These are phyloP conservation scores for Aspergillus nidulans DNA, from an alignment of 495 filamentous ascomycete species.

Conservation along the genomic window DNA sequence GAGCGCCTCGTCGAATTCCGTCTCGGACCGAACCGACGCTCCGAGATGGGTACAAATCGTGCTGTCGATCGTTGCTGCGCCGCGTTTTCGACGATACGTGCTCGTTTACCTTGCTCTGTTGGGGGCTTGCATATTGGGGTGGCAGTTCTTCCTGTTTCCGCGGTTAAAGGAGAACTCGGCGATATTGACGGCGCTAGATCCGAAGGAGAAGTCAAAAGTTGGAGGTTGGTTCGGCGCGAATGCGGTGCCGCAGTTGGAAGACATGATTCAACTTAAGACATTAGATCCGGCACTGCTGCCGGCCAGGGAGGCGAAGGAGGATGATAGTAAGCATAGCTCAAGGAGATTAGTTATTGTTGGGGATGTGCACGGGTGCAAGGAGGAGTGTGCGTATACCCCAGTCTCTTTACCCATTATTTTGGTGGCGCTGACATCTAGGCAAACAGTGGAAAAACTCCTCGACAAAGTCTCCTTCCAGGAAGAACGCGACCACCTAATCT, in stretches of 20 bases:
- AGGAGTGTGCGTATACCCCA: slow-evolving; percentile 45
- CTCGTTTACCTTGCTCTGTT: slow-evolving; percentile 40
- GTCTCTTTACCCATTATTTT: background rate
- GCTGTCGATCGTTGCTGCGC: slow-evolving; percentile 35
- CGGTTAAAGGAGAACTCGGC: slow-evolving; percentile 33
- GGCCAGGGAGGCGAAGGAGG: background rate
- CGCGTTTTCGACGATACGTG: slow-evolving; percentile 45
- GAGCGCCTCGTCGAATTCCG: slow-evolving; percentile 14
- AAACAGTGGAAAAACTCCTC: slow-evolving; percentile 59
- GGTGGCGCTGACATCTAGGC: slow-evolving; percentile 4
- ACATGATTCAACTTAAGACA: slow-evolving; percentile 35
- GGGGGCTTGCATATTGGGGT: slow-evolving; percentile 32
- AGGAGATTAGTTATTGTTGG: slow-evolving; percentile 69
- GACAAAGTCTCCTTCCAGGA: slow-evolving; percentile 59
- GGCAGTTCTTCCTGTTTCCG: slow-evolving; percentile 39
- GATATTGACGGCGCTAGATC: slow-evolving; percentile 35
- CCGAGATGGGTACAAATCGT: slow-evolving; percentile 29
- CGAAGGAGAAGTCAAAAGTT: slow-evolving; percentile 23
- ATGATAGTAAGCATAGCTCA: background rate
- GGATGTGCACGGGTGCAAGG: slow-evolving; percentile 83
- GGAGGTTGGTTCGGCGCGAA: slow-evolving; percentile 49
- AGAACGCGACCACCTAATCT: slow-evolving; percentile 68
- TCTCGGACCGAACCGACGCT: slow-evolving; percentile 16
- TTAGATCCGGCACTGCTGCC: slow-evolving; percentile 22
- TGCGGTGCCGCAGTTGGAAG: slow-evolving; percentile 41